Evolutionary conservation across 768 basidiomycete species (phyloP).

Genomic region (Podaxis mareebaensis): DNA sequence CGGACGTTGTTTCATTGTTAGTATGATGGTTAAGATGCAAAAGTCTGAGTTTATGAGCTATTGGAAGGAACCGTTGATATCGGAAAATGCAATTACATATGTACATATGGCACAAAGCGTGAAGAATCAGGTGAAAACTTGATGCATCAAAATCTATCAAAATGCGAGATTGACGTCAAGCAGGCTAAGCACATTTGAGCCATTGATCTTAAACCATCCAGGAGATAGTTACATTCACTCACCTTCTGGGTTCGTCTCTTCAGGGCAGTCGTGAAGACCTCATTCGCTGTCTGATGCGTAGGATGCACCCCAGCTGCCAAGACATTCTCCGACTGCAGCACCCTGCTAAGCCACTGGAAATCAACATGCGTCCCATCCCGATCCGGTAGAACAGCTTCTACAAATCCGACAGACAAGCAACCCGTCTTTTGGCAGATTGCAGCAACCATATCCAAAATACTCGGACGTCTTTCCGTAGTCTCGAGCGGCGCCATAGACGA

Average conservation of each 20-base stretch:
- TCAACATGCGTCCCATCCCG: slow-evolving; percentile 4
- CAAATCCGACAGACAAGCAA: slow-evolving; percentile 6
- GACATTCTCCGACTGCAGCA: neutral
- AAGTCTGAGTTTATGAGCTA: neutral
- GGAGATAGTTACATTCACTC: neutral
- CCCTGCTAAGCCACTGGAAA: neutral
- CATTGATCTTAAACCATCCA: neutral
- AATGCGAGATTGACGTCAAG: neutral
- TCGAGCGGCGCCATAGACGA: neutral
- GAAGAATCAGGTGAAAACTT: neutral
- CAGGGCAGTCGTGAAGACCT: neutral
- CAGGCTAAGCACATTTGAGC: neutral
- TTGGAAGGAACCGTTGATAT: neutral
- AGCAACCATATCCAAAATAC: slow-evolving; percentile 11
- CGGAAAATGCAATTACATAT: neutral
- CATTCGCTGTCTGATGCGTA: slow-evolving; percentile 1
- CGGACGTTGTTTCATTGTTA: neutral
- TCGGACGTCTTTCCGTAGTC: neutral
- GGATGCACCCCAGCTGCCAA: slow-evolving; percentile 9
- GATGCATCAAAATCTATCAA: neutral
- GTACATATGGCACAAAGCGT: neutral
- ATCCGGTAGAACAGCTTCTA: neutral
- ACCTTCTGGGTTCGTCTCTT: slow-evolving; percentile 1
- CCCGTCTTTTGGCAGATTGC: slow-evolving; percentile 9
- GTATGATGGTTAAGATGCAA: neutral